A percentile compares a stretch with the other conserved stretches of the same genome.
phyloP scores from a whole-genome alignment of 148 eudicot genomes.

The Rhododendron griersonianum region DNA sequence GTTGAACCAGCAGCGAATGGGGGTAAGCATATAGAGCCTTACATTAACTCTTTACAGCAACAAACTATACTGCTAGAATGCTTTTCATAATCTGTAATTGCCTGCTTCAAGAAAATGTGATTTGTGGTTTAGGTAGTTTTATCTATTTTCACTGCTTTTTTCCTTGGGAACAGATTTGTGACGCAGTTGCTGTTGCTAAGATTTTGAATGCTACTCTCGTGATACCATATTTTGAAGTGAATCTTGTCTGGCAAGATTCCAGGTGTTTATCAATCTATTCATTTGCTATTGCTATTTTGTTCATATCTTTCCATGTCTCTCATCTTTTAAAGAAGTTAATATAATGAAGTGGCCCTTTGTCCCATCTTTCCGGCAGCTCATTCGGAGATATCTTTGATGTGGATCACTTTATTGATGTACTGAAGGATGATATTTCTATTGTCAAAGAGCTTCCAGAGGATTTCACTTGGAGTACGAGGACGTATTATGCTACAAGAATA shows the following conservation, averaged over 20 bases:
- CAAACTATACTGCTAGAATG: not conserved
- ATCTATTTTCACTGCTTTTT: not conserved
- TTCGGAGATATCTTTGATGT: conserved; percentile 91
- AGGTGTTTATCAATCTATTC: conserved; percentile 36
- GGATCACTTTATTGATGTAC: conserved; percentile 79
- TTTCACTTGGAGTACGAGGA: conserved; percentile 94
- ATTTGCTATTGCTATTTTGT: not conserved
- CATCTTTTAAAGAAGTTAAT: conserved; percentile 7
- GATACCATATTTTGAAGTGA: conserved; percentile 91
- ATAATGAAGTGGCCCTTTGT: not conserved
- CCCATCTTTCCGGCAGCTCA: conserved; percentile 42
- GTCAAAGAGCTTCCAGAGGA: conserved; percentile 84
- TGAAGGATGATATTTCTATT: conserved; percentile 80
- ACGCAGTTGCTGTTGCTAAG: conserved; percentile 97
- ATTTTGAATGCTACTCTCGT: conserved; percentile 92
- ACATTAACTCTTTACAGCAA: not conserved
- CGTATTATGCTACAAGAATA: conserved; percentile 78
- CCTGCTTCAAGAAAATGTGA: conserved; percentile 1
- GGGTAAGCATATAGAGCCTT: conserved; percentile 44
- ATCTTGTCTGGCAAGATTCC: conserved; percentile 97
- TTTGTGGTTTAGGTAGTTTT: not conserved
- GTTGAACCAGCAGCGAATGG: conserved; percentile 96
- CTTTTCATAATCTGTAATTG: not conserved
- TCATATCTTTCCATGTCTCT: not conserved
- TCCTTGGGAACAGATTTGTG: conserved; percentile 64